A percentile compares a stretch with the other conserved stretches of the same genome.
Conservation (phyloP, 306 rosid species). For the Cucurbita ficifolia region DNA sequence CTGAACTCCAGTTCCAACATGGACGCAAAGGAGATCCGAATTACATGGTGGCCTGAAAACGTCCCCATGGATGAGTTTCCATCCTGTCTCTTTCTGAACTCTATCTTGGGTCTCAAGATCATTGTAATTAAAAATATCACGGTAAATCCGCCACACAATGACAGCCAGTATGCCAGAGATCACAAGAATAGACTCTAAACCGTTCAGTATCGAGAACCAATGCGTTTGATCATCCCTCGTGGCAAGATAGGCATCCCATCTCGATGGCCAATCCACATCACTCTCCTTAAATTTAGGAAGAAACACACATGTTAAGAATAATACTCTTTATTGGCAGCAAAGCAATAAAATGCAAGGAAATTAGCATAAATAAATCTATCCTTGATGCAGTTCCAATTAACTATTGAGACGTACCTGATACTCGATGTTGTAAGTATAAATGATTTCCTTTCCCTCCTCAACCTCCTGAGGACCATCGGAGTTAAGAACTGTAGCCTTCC, state of each 20-base stretch:
- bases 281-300: constrained; percentile 21
- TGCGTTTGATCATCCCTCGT: constrained; percentile 60
- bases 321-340: too few relatives aligned
- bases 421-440: constrained; percentile 54
- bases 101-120: constrained; percentile 65
- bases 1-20: constrained; percentile 67
- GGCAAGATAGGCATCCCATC: constrained; percentile 70
- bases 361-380: not conserved
- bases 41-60: constrained; percentile 56
- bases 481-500: constrained; percentile 32
- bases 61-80: constrained; percentile 75
- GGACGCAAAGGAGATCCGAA: constrained; percentile 50
- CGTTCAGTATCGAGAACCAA: constrained; percentile 58
- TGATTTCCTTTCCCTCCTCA: constrained; percentile 46
- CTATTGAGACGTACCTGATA: constrained; percentile 26
- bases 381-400: not conserved
- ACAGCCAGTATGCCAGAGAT: constrained; percentile 64
- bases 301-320: not conserved
- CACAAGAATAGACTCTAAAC: constrained; percentile 58
- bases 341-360: not conserved
- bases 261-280: constrained; percentile 63
- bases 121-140: constrained; percentile 57
- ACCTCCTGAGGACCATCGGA: constrained; percentile 54
- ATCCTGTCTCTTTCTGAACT: constrained; percentile 63
- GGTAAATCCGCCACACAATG: constrained; percentile 55